Evolutionary conservation across 1,139 yeast genomes (phyloP).

Genomic region (Sugiyamaella japonica): DNA sequence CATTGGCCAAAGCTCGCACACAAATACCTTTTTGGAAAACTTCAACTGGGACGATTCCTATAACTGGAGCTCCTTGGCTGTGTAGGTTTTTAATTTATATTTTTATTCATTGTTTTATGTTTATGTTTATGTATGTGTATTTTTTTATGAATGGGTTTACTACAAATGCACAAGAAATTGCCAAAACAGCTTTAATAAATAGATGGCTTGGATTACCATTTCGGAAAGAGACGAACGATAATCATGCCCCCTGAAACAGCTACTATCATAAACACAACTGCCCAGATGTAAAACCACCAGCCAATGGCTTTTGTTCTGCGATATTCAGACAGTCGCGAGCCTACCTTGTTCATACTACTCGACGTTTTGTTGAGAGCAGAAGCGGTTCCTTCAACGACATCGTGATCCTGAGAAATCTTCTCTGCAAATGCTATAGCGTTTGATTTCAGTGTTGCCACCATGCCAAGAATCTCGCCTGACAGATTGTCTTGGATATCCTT

Average conservation of each 20-base stretch:
- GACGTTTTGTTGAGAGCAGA: conserved; percentile 40
- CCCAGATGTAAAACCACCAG: conserved; percentile 44
- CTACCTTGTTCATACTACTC: conserved; percentile 41
- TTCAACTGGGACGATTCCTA: conserved; percentile 21
- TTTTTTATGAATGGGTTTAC: conserved; percentile 6
- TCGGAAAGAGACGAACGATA: conserved; percentile 42
- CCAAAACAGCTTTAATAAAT: too few species aligned
- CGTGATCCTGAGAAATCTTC: conserved; percentile 41
- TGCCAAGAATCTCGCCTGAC: conserved; percentile 49
- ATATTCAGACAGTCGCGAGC: conserved; percentile 38
- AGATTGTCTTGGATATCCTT: conserved; percentile 45
- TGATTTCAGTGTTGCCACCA: conserved; percentile 52
- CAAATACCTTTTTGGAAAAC: conserved; percentile 18
- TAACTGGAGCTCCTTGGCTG: conserved; percentile 15
- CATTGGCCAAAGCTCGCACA: not conserved
- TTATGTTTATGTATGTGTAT: conserved; percentile 7
- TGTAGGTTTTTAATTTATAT: not conserved
- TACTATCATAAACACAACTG: conserved; percentile 39
- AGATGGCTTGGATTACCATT: conserved; percentile 33
- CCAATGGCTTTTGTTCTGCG: conserved; percentile 41
- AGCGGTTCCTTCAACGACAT: conserved; percentile 38
- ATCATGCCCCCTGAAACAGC: conserved; percentile 41
- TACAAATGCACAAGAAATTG: not conserved
- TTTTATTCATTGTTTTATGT: conserved; percentile 2
- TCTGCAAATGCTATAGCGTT: conserved; percentile 47